Evolutionary conservation across 805 yeast genomes (phyloP).

Genomic region (Sugiyamaella lignohabitans): DNA sequence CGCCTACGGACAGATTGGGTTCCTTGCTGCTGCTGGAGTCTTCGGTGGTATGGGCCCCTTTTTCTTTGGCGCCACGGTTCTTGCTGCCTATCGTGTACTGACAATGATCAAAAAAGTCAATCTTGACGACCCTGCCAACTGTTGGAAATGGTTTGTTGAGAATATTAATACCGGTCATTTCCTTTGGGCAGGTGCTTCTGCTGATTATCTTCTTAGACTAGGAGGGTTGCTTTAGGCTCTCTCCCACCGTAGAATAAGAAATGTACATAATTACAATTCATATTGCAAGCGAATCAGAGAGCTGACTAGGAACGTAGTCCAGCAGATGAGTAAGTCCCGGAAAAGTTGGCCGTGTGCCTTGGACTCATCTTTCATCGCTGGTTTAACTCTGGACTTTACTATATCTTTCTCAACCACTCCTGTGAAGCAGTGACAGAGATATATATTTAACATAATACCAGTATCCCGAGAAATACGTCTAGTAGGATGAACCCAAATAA

Average conservation of each 20-base stretch:
- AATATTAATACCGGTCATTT: slow-evolving; percentile 60
- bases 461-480: too few relatives aligned
- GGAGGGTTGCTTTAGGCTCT: slow-evolving; percentile 17
- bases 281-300: too few relatives aligned
- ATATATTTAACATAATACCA: too few relatives aligned
- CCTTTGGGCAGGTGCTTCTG: slow-evolving; percentile 31
- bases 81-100: slow-evolving; percentile 64
- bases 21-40: slow-evolving; percentile 61
- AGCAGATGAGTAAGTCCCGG: too few relatives aligned
- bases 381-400: too few relatives aligned
- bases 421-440: too few relatives aligned
- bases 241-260: too few relatives aligned
- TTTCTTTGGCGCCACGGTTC: slow-evolving; percentile 55
- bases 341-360: too few relatives aligned
- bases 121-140: slow-evolving; percentile 68
- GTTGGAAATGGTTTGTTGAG: slow-evolving; percentile 74
- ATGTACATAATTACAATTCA: background rate
- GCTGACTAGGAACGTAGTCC: too few relatives aligned
- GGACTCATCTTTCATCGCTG: too few relatives aligned
- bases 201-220: slow-evolving; percentile 33
- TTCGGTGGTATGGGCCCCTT: slow-evolving; percentile 83
- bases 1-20: slow-evolving; percentile 59
- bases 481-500: background rate
- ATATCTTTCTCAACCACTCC: too few relatives aligned
- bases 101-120: slow-evolving; percentile 67